Base-by-base conservation (phyloP, 1,139 yeast species). In the Kodamaea suecica region DNA sequence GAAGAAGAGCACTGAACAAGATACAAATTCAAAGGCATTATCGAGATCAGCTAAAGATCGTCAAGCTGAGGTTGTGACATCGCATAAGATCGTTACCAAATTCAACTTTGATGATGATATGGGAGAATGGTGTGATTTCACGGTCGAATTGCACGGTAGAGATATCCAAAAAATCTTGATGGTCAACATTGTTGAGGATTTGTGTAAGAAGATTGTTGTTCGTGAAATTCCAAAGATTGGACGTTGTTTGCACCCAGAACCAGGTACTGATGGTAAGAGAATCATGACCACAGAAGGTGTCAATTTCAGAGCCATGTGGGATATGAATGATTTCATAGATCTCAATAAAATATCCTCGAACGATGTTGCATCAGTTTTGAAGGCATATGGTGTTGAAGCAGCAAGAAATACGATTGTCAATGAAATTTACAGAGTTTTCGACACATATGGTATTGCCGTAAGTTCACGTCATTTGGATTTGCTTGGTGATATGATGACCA, bases 401-500 rank as follows among this genome's bases (percentile, higher is more conserved):
- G 98, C 98, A 16, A 80, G 98, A 65, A 87, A 88, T 61, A 92
- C 98, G 26, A 86, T 94, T 68, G 97, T 90, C 27, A 84, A 87
- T 52, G 99, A 94, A 73, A 86, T 94, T 59, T 84, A 87, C 64
- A 84, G 87, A 52, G 98, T 94, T 53, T 94, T 94, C 78, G 87
- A 87, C 48, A 90, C 95, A 39, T 92, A 92, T 63, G 98, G 97
- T 52, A 94, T 94, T 58, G 71, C 90, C 44, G 98, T 94, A 44
- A 85, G 95, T 41, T 69, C 79, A 35, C 88, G 98, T 61, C 99
- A 94, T 68, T 78, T 94, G 67, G 97, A 92, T 57, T 77, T 94
- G 59, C 84, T 94, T 63, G 98, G 95, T 45, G 99, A 94, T 63
- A 86, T 87, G 90, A 94, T 94, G 99, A 94, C 99, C 4, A 80